Percentiles rank a stretch among this genome's conserved stretches.
Evolutionary conservation across 2,329 filamentous ascomycete species (phyloP).

Genomic region (Fusarium robinianum): DNA sequence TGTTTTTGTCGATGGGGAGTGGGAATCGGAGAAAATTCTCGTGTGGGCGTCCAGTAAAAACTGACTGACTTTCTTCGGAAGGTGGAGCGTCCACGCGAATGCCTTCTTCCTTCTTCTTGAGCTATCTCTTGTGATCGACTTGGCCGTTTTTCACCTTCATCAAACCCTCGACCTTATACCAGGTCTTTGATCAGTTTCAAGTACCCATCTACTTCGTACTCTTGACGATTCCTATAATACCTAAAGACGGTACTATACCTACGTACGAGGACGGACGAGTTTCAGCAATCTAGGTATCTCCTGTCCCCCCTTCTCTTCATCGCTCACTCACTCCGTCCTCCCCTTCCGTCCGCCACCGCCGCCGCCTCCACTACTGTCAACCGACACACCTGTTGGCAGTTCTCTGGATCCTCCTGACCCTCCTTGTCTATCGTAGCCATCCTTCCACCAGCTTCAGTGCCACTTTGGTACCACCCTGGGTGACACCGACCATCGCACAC

Average conservation of each 20-base stretch:
- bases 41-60: no score
- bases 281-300: constrained; percentile 7
- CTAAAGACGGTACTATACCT: no score
- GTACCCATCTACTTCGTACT: constrained; percentile 1
- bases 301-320: no score
- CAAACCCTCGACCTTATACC: constrained; percentile 5
- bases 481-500: constrained; percentile 1
- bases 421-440: constrained; percentile 10
- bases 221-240: constrained; percentile 4
- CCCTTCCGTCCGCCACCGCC: constrained; percentile 2
- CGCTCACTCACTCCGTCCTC: background rate
- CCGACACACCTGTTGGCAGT: constrained; percentile 6
- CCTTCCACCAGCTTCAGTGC: constrained; percentile 21
- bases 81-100: constrained; percentile 27
- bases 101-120: constrained; percentile 13
- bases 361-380: no score
- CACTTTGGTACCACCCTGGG: constrained; percentile 21
- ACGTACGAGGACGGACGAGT: no score
- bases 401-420: constrained; percentile 2
- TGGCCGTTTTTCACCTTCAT: constrained; percentile 17
- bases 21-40: constrained; percentile 18
- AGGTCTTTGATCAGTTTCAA: constrained; percentile 13
- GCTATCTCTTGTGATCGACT: constrained; percentile 18
- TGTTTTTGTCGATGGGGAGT: background rate
- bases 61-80: background rate